These are phyloP conservation scores for Lepidium africanum DNA, from an alignment of 345 rosid species.

Conservation along the genomic window DNA sequence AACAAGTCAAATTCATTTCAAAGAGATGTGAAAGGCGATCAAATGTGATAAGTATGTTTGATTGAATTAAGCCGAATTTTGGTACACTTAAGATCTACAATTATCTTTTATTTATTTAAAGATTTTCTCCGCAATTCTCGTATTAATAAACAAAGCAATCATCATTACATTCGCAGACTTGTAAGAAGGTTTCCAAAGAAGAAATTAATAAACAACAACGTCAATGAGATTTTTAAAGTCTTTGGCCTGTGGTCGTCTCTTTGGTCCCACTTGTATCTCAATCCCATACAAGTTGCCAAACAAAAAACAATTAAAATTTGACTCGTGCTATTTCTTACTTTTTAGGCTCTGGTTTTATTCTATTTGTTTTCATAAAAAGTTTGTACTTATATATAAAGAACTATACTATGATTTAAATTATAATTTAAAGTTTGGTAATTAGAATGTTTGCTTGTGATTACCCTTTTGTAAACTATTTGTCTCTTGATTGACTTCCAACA, in stretches of 20 bases:
- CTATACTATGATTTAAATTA: too few relatives aligned
- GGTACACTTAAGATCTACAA: neutral
- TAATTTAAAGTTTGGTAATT: too few relatives aligned
- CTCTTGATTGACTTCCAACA: too few relatives aligned
- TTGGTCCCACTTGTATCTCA: slow-evolving; percentile 9
- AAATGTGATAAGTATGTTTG: neutral
- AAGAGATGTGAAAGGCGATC: neutral
- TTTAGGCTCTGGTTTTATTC: neutral
- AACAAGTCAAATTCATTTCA: neutral
- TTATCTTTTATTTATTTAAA: neutral
- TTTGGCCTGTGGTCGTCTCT: neutral
- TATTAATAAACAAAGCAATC: neutral
- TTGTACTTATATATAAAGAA: too few relatives aligned
- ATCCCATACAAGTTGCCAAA: neutral
- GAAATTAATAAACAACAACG: neutral
- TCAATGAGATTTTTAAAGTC: slow-evolving; percentile 8
- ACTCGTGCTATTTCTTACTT: neutral
- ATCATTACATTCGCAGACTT: slow-evolving; percentile 9
- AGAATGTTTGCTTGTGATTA: too few relatives aligned
- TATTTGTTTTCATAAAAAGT: too few relatives aligned
- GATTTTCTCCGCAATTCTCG: neutral
- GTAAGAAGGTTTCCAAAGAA: neutral
- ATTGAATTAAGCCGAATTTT: neutral
- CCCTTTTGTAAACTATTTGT: too few relatives aligned
- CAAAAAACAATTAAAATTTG: neutral